phyloP scores from a whole-genome alignment of 225 moss, liverwort and hornwort species.

The Thuidium tamariscinum region DNA sequence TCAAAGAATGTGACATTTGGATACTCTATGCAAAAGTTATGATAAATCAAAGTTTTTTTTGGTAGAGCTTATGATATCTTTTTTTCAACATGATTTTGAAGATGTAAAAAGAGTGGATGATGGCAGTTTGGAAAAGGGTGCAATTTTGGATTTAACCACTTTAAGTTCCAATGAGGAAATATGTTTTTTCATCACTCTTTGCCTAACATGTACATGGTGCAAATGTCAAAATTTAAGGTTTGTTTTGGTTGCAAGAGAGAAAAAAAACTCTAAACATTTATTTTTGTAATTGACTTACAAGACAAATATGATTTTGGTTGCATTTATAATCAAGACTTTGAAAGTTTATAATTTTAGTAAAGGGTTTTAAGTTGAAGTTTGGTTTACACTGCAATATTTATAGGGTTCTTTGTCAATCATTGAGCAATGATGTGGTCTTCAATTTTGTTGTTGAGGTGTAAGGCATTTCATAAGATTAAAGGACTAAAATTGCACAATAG shows the following conservation, averaged over 20 bases:
- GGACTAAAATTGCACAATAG: fast-evolving
- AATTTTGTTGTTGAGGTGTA: not conserved
- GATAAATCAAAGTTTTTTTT: not conserved
- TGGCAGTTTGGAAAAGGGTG: fast-evolving
- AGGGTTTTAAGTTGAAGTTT: fast-evolving
- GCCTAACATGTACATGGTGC: not conserved
- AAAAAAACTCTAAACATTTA: not conserved
- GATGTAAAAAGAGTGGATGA: not conserved
- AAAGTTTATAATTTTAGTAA: not conserved
- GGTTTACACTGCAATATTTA: too few relatives aligned
- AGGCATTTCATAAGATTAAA: not conserved
- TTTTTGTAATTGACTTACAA: not conserved
- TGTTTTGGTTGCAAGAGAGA: not conserved
- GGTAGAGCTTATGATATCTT: not conserved
- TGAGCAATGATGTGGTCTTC: not conserved
- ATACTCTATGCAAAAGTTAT: not conserved
- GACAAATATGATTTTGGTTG: not conserved
- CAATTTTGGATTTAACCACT: fast-evolving
- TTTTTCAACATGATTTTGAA: not conserved
- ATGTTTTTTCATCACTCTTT: not conserved
- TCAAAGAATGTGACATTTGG: not conserved
- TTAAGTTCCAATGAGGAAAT: not conserved
- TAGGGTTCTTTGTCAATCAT: not conserved
- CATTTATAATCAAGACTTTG: not conserved
- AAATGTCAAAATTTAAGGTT: not conserved